Percentiles rank a stretch among this genome's conserved stretches.
phyloP scores from a whole-genome alignment of 257 asterid species.

The Ajuga chamaepitys region DNA sequence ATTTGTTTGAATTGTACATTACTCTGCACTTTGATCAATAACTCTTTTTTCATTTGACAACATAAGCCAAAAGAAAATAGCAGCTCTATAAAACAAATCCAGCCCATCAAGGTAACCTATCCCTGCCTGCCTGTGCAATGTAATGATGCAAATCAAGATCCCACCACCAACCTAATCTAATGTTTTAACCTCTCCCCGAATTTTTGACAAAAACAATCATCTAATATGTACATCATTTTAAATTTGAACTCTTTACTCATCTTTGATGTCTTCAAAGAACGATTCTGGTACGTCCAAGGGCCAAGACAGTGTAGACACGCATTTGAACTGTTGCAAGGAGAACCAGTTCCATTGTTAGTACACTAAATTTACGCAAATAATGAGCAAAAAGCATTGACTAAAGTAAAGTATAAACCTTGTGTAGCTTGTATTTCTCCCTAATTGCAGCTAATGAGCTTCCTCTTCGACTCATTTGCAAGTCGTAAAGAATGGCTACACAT shows the following conservation, averaged over 20 bases:
- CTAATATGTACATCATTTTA: conserved; percentile 21
- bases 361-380: not conserved
- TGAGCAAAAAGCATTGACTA: not conserved
- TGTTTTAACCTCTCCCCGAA: not conserved
- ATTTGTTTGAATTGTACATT: too few relatives aligned
- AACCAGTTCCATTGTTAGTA: not conserved
- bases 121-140: not conserved
- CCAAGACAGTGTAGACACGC: conserved; percentile 38
- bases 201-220: not conserved
- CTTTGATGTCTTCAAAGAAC: conserved; percentile 35
- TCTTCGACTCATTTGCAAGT: conserved; percentile 54
- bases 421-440: conserved; percentile 67
- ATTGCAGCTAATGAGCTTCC: conserved; percentile 45
- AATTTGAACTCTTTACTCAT: conserved; percentile 23
- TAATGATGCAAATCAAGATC: not conserved
- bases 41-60: too few relatives aligned
- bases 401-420: conserved; percentile 36
- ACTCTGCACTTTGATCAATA: too few relatives aligned
- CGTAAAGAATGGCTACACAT: conserved; percentile 54
- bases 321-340: conserved; percentile 51
- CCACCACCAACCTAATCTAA: not conserved
- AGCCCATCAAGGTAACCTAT: not conserved
- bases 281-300: conserved; percentile 38
- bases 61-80: too few relatives aligned
- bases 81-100: too few relatives aligned